Conservation (phyloP, 768 basidiomycete species). For the Boletus speciosus region DNA sequence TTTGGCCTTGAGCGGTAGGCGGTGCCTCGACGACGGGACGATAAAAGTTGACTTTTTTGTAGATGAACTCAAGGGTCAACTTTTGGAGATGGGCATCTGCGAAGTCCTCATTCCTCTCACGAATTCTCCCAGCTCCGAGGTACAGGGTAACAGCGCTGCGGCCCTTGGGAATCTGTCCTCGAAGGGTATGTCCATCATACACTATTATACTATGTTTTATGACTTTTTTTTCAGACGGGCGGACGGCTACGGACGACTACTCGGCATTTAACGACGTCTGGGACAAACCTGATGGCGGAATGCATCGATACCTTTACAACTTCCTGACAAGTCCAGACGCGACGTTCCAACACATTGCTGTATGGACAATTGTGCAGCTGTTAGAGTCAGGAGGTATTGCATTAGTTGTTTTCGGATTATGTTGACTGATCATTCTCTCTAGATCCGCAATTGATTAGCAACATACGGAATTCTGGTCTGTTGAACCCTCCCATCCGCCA, state of each 20-base stretch:
- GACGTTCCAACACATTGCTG: conserved; percentile 99
- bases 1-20: conserved; percentile 86
- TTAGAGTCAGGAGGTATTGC: conserved; percentile 86
- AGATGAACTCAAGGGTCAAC: conserved; percentile 96
- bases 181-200: conserved; percentile 56
- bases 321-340: conserved; percentile 93
- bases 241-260: conserved; percentile 81
- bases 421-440: not conserved
- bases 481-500: conserved; percentile 85
- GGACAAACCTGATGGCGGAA: conserved; percentile 96
- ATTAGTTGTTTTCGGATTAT: not conserved
- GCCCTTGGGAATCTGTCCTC: conserved; percentile 97
- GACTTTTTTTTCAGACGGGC: conserved; percentile 51
- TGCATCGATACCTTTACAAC: conserved; percentile 90
- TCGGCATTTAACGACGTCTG: conserved; percentile 97
- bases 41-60: conserved; percentile 8
- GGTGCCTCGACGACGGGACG: not conserved
- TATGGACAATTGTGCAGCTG: conserved; percentile 98
- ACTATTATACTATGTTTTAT: not conserved
- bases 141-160: conserved; percentile 97
- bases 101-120: conserved; percentile 97
- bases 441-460: conserved; percentile 88
- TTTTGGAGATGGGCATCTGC: conserved; percentile 97
- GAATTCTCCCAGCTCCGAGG: conserved; percentile 93
- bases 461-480: conserved; percentile 80